phyloP scores from a whole-genome alignment of 805 yeast species.

The Yueomyces sp. region DNA sequence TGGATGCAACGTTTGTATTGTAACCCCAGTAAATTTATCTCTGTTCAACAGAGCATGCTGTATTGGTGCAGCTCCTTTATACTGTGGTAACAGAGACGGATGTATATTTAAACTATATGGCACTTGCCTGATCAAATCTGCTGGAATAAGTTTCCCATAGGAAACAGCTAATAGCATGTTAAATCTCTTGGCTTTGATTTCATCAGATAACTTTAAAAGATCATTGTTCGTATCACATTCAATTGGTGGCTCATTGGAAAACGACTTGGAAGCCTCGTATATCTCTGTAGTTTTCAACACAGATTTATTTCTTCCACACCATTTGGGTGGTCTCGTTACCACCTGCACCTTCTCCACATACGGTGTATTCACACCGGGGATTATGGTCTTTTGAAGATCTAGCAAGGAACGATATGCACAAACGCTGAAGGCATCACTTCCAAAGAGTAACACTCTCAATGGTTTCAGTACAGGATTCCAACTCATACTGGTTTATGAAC shows the following conservation, averaged over 20 bases:
- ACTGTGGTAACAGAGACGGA: conserved; percentile 74
- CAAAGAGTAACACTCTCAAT: conserved; percentile 51
- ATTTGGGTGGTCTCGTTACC: conserved; percentile 50
- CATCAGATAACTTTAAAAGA: conserved; percentile 6
- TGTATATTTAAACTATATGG: conserved; percentile 64
- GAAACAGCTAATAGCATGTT: conserved; percentile 84
- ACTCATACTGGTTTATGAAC: too few species aligned
- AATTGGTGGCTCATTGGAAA: conserved; percentile 18
- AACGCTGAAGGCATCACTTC: conserved; percentile 62
- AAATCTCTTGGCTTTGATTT: conserved; percentile 15
- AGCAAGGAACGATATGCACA: conserved; percentile 31
- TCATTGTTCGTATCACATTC: conserved; percentile 15
- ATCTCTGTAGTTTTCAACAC: conserved; percentile 40
- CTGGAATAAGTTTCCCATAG: conserved; percentile 73
- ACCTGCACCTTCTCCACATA: conserved; percentile 35
- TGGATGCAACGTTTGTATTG: conserved; percentile 85
- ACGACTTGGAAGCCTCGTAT: conserved; percentile 20
- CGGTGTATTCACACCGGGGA: conserved; percentile 3
- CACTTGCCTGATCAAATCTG: conserved; percentile 29
- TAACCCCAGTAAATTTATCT: conserved; percentile 61
- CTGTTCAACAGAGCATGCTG: conserved; percentile 62
- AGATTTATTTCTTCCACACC: conserved; percentile 44
- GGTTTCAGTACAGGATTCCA: conserved; percentile 2
- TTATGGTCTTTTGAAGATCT: conserved; percentile 7
- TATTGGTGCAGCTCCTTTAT: conserved; percentile 83